phyloP scores from a whole-genome alignment of 352 stramenopile species.

The Globisporangium spinosum region DNA sequence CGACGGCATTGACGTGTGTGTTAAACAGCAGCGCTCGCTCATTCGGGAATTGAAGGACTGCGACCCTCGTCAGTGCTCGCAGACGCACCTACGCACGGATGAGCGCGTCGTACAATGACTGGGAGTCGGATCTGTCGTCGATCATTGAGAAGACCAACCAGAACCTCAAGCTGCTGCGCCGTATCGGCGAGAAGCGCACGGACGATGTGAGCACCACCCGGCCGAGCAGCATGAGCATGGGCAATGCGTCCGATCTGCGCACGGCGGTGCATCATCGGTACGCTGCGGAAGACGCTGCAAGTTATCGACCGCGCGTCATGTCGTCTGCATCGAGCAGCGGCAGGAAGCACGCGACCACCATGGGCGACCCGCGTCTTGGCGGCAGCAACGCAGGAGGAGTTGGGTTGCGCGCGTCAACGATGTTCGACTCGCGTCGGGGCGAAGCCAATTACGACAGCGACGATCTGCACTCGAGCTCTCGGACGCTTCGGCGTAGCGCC shows the following conservation, averaged over 20 bases:
- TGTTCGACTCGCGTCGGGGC: constrained; percentile 6
- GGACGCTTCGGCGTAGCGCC: constrained; percentile 4
- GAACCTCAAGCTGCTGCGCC: constrained; percentile 80
- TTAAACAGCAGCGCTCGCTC: constrained; percentile 6
- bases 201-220: constrained; percentile 45
- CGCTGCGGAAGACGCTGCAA: constrained; percentile 10
- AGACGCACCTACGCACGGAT: constrained; percentile 24
- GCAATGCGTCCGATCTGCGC: constrained; percentile 7
- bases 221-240: constrained; percentile 6
- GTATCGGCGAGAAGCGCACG: constrained; percentile 70
- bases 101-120: constrained; percentile 62
- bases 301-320: constrained; percentile 14
- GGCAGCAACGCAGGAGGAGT: neutral
- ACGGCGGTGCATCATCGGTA: constrained; percentile 14
- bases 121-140: constrained; percentile 79
- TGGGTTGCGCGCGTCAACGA: neutral
- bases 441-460: constrained; percentile 11
- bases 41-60: constrained; percentile 4
- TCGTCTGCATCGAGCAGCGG: constrained; percentile 6
- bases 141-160: constrained; percentile 89
- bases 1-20: constrained; percentile 4
- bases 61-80: neutral
- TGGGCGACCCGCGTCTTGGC: neutral
- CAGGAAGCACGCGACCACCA: constrained; percentile 7
- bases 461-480: constrained; percentile 7